Percentiles rank a stretch among this genome's conserved stretches.
These are phyloP conservation scores for Cryptococcus sp. DNA, from an alignment of 1,284 basidiomycete species.

Conservation along the genomic window DNA sequence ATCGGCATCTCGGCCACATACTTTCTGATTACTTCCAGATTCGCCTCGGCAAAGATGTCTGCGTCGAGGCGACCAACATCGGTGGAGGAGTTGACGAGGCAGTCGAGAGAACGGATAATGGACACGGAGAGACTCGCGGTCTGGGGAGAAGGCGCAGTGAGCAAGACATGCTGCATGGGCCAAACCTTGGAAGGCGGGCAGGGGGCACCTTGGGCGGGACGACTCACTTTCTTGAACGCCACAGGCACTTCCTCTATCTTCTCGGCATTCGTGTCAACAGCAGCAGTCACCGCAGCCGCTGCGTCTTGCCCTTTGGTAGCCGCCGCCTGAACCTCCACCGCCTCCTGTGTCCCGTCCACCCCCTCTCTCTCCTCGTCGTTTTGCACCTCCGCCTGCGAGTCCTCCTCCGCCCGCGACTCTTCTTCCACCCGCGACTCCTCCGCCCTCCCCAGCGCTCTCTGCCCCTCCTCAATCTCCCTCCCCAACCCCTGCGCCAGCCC, in stretches of 20 bases:
- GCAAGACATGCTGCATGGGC: too few relatives aligned
- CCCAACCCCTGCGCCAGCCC: constrained; percentile 25
- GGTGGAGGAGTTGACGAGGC: not conserved
- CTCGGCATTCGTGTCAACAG: too few relatives aligned
- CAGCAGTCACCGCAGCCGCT: not conserved
- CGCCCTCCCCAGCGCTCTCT: not conserved
- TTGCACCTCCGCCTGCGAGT: not conserved
- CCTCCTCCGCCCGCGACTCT: not conserved
- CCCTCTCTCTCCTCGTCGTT: not conserved
- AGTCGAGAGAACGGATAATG: constrained; percentile 12
- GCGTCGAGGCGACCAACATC: not conserved
- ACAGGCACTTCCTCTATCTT: constrained; percentile 3
- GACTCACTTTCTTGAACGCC: constrained; percentile 65
- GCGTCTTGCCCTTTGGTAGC: too few relatives aligned
- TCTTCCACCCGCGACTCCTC: not conserved
- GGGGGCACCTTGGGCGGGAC: not conserved
- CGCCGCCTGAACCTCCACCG: constrained; percentile 64
- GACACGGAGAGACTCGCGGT: constrained; percentile 3
- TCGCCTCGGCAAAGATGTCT: not conserved
- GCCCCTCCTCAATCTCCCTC: not conserved
- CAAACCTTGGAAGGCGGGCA: too few relatives aligned
- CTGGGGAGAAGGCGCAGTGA: not conserved
- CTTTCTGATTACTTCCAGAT: constrained; percentile 3
- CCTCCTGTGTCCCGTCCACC: not conserved
- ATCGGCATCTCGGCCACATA: not conserved